These are phyloP conservation scores for Leccinum subtestaceum DNA, from an alignment of 768 basidiomycete genomes.

Conservation along the genomic window DNA sequence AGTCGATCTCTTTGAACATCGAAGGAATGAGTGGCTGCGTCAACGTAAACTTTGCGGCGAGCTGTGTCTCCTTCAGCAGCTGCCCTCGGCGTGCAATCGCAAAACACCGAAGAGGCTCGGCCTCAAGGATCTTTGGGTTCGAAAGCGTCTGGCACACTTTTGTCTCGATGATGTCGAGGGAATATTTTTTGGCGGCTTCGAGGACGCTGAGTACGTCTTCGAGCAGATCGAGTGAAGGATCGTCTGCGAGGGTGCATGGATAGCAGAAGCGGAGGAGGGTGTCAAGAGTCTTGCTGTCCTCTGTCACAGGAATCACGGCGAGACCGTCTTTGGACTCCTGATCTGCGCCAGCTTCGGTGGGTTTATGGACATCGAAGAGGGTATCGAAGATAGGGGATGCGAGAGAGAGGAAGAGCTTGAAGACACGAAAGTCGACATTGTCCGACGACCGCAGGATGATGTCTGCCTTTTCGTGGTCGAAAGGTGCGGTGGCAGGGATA, in stretches of 20 bases:
- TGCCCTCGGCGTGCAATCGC: background rate
- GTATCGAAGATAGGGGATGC: background rate
- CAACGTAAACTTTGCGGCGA: background rate
- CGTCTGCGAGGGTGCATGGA: background rate
- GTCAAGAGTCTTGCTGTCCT: constrained; percentile 1
- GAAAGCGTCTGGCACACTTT: background rate
- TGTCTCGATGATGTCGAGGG: background rate
- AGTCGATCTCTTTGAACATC: background rate
- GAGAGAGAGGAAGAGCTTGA: background rate
- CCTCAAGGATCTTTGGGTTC: background rate
- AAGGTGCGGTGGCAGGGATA: background rate
- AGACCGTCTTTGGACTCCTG: background rate
- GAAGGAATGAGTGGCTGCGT: background rate
- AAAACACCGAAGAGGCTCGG: background rate
- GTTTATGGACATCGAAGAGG: background rate
- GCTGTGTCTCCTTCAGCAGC: background rate
- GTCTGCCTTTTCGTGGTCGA: background rate
- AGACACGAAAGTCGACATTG: background rate
- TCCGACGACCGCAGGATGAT: background rate
- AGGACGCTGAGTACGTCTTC: background rate
- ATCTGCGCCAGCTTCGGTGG: background rate
- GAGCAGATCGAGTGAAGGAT: background rate
- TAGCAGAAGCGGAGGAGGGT: constrained; percentile 23
- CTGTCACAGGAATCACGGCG: background rate
- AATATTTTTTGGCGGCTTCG: background rate